phyloP scores from a whole-genome alignment of 495 filamentous ascomycete species.

The Xylaria venustula region DNA sequence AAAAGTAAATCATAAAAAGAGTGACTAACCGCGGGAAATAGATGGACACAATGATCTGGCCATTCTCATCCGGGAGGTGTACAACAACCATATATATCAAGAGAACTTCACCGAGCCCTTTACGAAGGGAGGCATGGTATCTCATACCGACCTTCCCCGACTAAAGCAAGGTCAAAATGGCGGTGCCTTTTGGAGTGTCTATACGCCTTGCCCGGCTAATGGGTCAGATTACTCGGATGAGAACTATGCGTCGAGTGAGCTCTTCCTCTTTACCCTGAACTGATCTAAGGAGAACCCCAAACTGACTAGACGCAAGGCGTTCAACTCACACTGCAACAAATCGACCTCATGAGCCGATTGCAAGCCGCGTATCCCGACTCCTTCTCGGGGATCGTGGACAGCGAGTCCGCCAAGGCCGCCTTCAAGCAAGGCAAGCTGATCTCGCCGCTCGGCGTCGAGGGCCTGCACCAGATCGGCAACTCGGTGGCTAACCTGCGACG shows the following conservation, averaged over 20 bases:
- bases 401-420: slow-evolving; percentile 55
- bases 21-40: slow-evolving; percentile 33
- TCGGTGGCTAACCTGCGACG: slow-evolving; percentile 71
- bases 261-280: background rate
- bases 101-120: slow-evolving; percentile 69
- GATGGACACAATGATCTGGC: slow-evolving; percentile 94
- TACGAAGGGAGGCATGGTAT: slow-evolving; percentile 59
- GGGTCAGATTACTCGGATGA: slow-evolving; percentile 68
- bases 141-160: slow-evolving; percentile 79
- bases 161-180: slow-evolving; percentile 59
- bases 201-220: slow-evolving; percentile 70
- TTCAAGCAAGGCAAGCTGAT: slow-evolving; percentile 59
- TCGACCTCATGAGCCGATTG: slow-evolving; percentile 77
- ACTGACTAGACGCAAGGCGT: slow-evolving; percentile 38
- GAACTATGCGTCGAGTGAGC: slow-evolving; percentile 57
- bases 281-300: background rate
- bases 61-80: slow-evolving; percentile 64
- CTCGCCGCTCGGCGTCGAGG: slow-evolving; percentile 80
- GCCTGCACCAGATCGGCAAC: slow-evolving; percentile 94
- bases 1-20: background rate
- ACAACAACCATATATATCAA: slow-evolving; percentile 75
- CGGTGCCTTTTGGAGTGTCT: slow-evolving; percentile 93
- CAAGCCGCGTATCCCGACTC: slow-evolving; percentile 63
- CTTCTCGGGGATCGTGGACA: slow-evolving; percentile 63
- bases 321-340: slow-evolving; percentile 72